Conservation (phyloP, 345 rosid genomes). For the Lepidium didymum region DNA sequence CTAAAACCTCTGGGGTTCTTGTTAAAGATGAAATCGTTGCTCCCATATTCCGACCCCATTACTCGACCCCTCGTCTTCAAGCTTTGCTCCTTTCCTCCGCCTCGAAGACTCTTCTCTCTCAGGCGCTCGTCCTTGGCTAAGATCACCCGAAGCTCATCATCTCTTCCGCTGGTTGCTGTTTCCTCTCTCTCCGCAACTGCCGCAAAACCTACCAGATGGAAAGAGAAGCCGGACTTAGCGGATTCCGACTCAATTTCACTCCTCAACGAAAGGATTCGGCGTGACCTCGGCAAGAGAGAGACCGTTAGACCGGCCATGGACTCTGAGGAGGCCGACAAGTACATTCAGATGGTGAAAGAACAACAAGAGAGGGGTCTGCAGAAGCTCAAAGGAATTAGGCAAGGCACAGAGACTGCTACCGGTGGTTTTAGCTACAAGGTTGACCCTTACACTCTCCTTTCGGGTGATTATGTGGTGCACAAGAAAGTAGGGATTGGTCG, state of each 20-base stretch:
- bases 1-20: conserved; percentile 12
- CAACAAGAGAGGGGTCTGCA: conserved; percentile 88
- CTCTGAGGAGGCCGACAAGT: conserved; percentile 78
- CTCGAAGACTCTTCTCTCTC: conserved; percentile 27
- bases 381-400: conserved; percentile 68
- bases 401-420: conserved; percentile 19
- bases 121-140: conserved; percentile 12
- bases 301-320: conserved; percentile 50
- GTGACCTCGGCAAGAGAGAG: conserved; percentile 57
- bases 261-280: conserved; percentile 74
- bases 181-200: conserved; percentile 38
- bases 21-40: conserved; percentile 42
- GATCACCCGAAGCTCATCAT: conserved; percentile 8
- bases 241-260: conserved; percentile 56
- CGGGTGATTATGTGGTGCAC: conserved; percentile 93
- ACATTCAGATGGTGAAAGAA: conserved; percentile 69
- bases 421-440: conserved; percentile 67
- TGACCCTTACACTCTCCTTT: conserved; percentile 63
- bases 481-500: conserved; percentile 91
- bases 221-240: conserved; percentile 34
- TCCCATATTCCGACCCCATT: conserved; percentile 30
- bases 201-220: conserved; percentile 27
- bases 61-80: conserved; percentile 33
- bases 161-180: conserved; percentile 36
- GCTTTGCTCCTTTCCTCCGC: conserved; percentile 28